phyloP scores from a whole-genome alignment of 208 protist genomes.

The Trypanosoma avium region DNA sequence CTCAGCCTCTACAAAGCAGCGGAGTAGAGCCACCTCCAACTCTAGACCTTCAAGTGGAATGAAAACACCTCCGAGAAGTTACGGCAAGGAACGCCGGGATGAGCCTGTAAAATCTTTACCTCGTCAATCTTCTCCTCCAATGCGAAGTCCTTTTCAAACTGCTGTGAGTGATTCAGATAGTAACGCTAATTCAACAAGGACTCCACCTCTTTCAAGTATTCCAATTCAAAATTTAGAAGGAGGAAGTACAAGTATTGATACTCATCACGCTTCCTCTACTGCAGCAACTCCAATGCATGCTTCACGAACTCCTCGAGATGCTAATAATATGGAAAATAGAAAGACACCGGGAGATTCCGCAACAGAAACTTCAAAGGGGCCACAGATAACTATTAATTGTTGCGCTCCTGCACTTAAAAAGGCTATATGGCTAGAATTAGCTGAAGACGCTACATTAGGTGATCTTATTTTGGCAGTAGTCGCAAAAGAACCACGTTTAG shows the following conservation, averaged over 20 bases:
- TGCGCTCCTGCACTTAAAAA: conserved; percentile 35
- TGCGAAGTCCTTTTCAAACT: not conserved
- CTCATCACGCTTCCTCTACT: not conserved
- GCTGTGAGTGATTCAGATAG: not conserved
- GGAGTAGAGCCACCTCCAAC: conserved; percentile 1
- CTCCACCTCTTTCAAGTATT: not conserved
- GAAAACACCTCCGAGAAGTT: not conserved
- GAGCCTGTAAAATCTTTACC: not conserved
- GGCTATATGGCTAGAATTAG: conserved; percentile 36
- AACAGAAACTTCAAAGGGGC: not conserved
- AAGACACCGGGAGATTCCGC: not conserved
- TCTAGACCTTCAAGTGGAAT: not conserved
- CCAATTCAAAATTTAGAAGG: not conserved
- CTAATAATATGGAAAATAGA: not conserved
- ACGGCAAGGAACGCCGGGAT: not conserved
- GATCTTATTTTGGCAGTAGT: conserved; percentile 45
- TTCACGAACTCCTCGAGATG: not conserved
- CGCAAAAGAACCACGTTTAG: conserved; percentile 29
- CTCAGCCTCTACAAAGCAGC: conserved; percentile 8
- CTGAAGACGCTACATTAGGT: conserved; percentile 45
- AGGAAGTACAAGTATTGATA: not conserved
- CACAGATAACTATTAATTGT: conserved; percentile 2
- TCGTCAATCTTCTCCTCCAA: conserved; percentile 9
- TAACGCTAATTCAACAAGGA: not conserved
- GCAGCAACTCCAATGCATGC: not conserved